Base-by-base conservation (phyloP, 2,329 filamentous ascomycete species). In the Monilinia polystroma region DNA sequence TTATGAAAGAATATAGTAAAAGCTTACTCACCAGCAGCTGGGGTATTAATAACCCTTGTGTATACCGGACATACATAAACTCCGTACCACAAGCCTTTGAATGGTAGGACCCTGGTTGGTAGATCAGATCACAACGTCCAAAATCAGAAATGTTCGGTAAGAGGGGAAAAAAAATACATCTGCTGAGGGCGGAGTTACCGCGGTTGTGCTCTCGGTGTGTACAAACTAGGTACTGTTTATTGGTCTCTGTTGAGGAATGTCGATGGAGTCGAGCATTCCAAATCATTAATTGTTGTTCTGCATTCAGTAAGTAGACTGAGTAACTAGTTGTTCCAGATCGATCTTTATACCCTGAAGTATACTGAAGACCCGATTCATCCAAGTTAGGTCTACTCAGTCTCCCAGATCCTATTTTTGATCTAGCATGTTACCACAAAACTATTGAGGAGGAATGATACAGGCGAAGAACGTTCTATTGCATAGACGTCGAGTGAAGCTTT, bases 21-120 rank as follows among this genome's bases (percentile, higher is more conserved):
- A 59, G 43, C 26, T 49, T 49, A 35, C 11, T 47, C 26, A 32
- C 26, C 35, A n/a, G 12, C n/a, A 16, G 35, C n/a, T 57, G 35
- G 55, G 23, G 18, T 11, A n/a, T 43, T 32, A 14, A 11, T n/a
- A 12, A 58, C 20, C 57, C 57, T 59, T 1, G 57, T 59, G 10
- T 49, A 35, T 35, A 43, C 43, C 57, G 57, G 57, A 59, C 57
- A 49, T 49, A 26, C 57, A 49, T 49, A 49, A 59, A 47, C 57
- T 59, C 57, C 57, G 57, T 29, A 23, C 41, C 41, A 43, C 45
- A 14, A 29, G 7, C 45, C n/a, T 18, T 47, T 47, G 45, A 47
- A n/a, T 20, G 45, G 45, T n/a, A n/a, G 12, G 26, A 12, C 4
- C 43, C 56, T 59, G 26, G 32, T 47, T 59, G 56, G 56, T 23